These are phyloP conservation scores for Chalciporus piperatoides DNA, from an alignment of 1,284 basidiomycete genomes.

Conservation along the genomic window DNA sequence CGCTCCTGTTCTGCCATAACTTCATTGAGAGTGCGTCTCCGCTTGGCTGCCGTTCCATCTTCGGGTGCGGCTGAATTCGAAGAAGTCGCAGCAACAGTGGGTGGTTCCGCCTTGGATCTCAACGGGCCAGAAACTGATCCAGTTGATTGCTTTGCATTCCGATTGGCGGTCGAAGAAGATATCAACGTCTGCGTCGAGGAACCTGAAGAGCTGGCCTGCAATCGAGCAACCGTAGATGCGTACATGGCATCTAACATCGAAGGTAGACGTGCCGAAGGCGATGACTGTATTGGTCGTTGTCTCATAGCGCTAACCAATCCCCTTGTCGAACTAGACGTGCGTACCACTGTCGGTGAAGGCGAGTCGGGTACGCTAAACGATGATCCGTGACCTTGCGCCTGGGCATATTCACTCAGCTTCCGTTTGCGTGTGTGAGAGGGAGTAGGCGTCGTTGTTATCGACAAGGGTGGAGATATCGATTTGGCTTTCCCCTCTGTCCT, in stretches of 20 bases:
- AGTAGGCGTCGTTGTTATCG: constrained; percentile 17
- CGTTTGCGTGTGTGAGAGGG: constrained; percentile 21
- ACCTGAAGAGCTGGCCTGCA: background rate
- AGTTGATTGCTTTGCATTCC: background rate
- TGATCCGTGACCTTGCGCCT: constrained; percentile 3
- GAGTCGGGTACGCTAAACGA: constrained; percentile 7
- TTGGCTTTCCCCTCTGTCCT: background rate
- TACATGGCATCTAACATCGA: constrained; percentile 26
- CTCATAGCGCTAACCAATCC: background rate
- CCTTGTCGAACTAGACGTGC: constrained; percentile 8
- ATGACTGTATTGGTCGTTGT: constrained; percentile 2
- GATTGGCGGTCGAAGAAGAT: background rate
- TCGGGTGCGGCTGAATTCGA: background rate
- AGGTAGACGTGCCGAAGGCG: constrained; percentile 19
- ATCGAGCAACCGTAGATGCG: background rate
- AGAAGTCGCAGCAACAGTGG: background rate
- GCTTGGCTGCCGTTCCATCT: constrained; percentile 22
- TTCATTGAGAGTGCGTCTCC: constrained; percentile 62
- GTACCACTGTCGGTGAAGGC: constrained; percentile 16
- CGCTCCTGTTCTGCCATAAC: constrained; percentile 57
- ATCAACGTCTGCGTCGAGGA: background rate
- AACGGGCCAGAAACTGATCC: background rate
- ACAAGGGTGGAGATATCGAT: background rate
- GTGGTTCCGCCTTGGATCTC: background rate
- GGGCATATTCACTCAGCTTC: constrained; percentile 22